Base-by-base conservation (phyloP, 2,329 filamentous ascomycete species). In the Sarocladium oryzae region DNA sequence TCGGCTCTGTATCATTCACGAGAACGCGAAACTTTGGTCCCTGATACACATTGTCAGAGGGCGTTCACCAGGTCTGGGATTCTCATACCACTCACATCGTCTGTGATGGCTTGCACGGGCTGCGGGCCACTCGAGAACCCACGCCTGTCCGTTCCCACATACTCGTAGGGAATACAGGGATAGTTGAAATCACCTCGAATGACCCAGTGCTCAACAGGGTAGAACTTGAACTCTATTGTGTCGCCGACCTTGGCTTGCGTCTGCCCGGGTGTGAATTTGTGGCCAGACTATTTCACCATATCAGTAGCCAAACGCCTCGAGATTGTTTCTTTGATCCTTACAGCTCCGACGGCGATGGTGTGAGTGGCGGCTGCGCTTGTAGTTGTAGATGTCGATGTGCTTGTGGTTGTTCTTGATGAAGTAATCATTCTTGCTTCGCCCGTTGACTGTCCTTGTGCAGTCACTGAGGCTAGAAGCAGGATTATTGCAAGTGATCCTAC, bases 81-180 rank as follows among this genome's bases (percentile, higher is more conserved):
- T 11, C n/a, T 9, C 54, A 33, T 3, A 50, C 38, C 13, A 59
- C 69, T 65, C 58, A 77, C 74, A 61, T 76, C 65, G 23, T 70
- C 63, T 6, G 69, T 64, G 23, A 77, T 73, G 5, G 72, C 70
- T 16, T 71, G 69, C 0, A 78, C 71, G 2, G 67, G 63, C 9
- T 70, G 56, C 38, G 70, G 72, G 3, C 77, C 80, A 51, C 74
- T 78, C 58, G 73, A 82, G 59, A 84, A 83, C 8, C 75, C 74
- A 6, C 70, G 55, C 30, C 73, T 66, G 23, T 78, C 72, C 45
- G 70, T 55, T 1, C 71, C 69, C 45, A 75, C 69, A 50, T 76
- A 70, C 49, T 81, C 76, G 53, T 80, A 84, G 0, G 84, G 83
- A 38, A 85, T 76, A 54, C 84, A 88, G 35, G 84, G 81, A n/a